phyloP scores from a whole-genome alignment of 148 eudicot genomes.

The Rhododendron williamsianum region DNA sequence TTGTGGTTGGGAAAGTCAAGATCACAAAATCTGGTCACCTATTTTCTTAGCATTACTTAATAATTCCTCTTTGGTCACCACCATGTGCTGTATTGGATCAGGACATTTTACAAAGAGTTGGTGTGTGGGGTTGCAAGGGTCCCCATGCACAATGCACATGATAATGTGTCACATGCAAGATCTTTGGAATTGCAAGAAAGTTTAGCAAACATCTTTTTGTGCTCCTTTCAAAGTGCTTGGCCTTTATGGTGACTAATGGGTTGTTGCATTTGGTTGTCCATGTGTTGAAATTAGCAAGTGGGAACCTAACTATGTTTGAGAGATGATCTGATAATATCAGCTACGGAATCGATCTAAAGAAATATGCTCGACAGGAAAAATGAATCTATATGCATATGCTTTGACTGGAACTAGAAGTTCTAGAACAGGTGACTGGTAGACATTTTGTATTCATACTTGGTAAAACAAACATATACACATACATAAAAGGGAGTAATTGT shows the following conservation, averaged over 20 bases:
- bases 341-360: no score
- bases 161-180: not conserved
- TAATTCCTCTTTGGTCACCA: not conserved
- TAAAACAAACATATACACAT: no score
- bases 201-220: not conserved
- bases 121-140: not conserved
- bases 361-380: no score
- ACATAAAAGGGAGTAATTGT: no score
- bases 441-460: no score
- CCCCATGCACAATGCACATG: slow-evolving; percentile 2
- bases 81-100: not conserved
- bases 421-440: no score
- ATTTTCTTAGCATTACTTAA: not conserved
- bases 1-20: slow-evolving; percentile 6
- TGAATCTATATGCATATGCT: no score
- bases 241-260: not conserved
- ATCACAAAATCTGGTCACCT: not conserved
- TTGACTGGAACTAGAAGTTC: no score
- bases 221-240: not conserved
- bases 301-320: not conserved
- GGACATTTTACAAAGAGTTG: not conserved
- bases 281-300: not conserved
- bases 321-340: no score
- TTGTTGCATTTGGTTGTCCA: not conserved
- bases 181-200: not conserved